phyloP scores from a whole-genome alignment of 2,329 filamentous ascomycete genomes.

The Colletotrichum sidae region DNA sequence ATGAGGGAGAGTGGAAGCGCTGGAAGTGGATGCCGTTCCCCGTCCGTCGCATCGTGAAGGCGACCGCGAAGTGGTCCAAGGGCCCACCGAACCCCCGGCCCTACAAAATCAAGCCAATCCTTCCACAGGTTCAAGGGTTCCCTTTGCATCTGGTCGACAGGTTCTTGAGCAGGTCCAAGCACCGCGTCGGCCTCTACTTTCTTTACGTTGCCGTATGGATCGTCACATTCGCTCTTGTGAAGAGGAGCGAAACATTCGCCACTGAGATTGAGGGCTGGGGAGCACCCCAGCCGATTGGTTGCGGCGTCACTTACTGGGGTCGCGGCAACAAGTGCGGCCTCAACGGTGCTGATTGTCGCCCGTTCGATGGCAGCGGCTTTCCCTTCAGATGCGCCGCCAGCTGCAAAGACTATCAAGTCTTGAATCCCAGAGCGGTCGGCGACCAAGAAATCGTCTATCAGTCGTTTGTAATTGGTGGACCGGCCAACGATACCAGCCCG shows the following conservation, averaged over 20 bases:
- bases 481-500: slow-evolving; percentile 53
- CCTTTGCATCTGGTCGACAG: slow-evolving; percentile 73
- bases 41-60: slow-evolving; percentile 57
- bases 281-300: slow-evolving; percentile 72
- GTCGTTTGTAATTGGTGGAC: slow-evolving; percentile 77
- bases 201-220: slow-evolving; percentile 76
- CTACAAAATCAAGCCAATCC: slow-evolving; percentile 67
- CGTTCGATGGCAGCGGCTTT: slow-evolving; percentile 77
- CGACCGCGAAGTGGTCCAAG: slow-evolving; percentile 61
- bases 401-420: slow-evolving; percentile 72
- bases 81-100: slow-evolving; percentile 66
- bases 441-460: slow-evolving; percentile 73
- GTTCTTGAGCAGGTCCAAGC: slow-evolving; percentile 68
- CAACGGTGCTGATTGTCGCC: slow-evolving; percentile 79
- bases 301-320: slow-evolving; percentile 77
- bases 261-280: slow-evolving; percentile 77
- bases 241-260: slow-evolving; percentile 69
- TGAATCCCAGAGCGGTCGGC: slow-evolving; percentile 82
- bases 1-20: slow-evolving; percentile 60
- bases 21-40: slow-evolving; percentile 71
- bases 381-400: slow-evolving; percentile 81
- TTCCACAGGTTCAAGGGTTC: slow-evolving; percentile 75
- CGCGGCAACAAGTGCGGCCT: slow-evolving; percentile 78
- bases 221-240: slow-evolving; percentile 74
- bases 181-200: slow-evolving; percentile 69